Base-by-base conservation (phyloP, 2,329 filamentous ascomycete genomes). In the Onygenales sp. region DNA sequence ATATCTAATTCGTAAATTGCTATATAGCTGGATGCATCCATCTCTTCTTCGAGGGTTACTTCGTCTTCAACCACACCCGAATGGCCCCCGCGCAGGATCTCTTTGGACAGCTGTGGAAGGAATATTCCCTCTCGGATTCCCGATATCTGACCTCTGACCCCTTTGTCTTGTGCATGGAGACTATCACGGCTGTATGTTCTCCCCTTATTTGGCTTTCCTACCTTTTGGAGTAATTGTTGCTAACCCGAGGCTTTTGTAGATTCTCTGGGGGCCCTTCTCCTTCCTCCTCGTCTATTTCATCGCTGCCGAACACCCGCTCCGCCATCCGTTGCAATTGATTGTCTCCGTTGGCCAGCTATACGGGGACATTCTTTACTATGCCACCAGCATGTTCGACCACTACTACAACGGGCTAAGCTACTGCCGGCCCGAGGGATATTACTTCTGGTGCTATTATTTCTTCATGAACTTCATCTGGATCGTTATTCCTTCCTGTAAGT, bases 61-160 rank as follows among this genome's bases (percentile, higher is more conserved):
- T 89, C 65, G 77, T 90, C 57, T 68, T 80, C 58, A 82, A 91
- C 65, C 85, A 88, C 66, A 70, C 74, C 21, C 74, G 72, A 27
- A 77, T 95, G 66, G 81, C 83, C 0, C 74, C 79, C 9, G 81
- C 81, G 55, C 85, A 89, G 65, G 83, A 84, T 52, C 71, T 93
- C 6, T 85, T 91, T 53, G 88, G 85, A 2, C 88, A 95, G 73
- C 75, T 95, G 44, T 95, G 90, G 90, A 95, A 95, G 66, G 90
- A 95, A 70, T 95, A 95, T 67, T 79, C 87, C 2, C 77, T 91
- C 36, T 91, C 87, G 2, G 90, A 95, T 71, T 94, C 89, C 52
- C 80, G 90, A 43, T 95, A 95, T 65, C 74, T 95, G 61, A 90
- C 85, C 2, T 83, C 84, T 14, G 87, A 93, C 64, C 79, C 85